These are phyloP conservation scores for Niveomyces coronatus DNA, from an alignment of 2,329 filamentous ascomycete genomes.

Conservation along the genomic window DNA sequence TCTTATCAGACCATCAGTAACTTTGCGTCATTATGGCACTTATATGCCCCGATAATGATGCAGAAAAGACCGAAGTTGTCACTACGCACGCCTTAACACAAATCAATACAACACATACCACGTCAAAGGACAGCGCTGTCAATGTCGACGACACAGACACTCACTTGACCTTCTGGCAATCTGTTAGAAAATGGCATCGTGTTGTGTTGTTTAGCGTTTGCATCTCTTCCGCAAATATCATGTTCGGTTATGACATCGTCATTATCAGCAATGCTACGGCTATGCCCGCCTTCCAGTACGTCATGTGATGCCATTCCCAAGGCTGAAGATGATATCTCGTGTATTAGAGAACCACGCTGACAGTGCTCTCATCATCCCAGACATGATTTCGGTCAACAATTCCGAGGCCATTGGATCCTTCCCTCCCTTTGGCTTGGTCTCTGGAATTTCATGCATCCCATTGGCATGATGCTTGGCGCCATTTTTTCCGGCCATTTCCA, in stretches of 20 bases:
- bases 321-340: too few relatives aligned
- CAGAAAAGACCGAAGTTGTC: too few relatives aligned
- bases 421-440: constrained; percentile 34
- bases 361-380: too few relatives aligned
- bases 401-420: constrained; percentile 23
- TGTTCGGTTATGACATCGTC: constrained; percentile 21
- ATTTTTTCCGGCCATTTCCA: constrained; percentile 27
- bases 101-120: too few relatives aligned
- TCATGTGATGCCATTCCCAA: too few relatives aligned
- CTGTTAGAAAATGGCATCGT: constrained; percentile 16
- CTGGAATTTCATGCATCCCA: constrained; percentile 29
- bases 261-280: constrained; percentile 22
- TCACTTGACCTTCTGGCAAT: constrained; percentile 12
- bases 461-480: constrained; percentile 28
- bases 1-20: too few relatives aligned
- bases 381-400: constrained; percentile 24
- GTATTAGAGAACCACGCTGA: too few relatives aligned
- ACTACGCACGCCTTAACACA: too few relatives aligned
- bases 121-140: not conserved
- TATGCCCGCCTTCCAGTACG: constrained; percentile 20
- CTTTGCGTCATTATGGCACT: too few relatives aligned
- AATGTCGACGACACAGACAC: constrained; percentile 1
- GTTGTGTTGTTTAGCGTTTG: constrained; percentile 17
- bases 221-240: constrained; percentile 17
- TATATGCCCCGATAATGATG: too few relatives aligned